Evolutionary conservation across 2,329 filamentous ascomycete species (phyloP), one percentile per base, ranked within the genome.

Genomic region (Arachnopeziza araneosa): DNA sequence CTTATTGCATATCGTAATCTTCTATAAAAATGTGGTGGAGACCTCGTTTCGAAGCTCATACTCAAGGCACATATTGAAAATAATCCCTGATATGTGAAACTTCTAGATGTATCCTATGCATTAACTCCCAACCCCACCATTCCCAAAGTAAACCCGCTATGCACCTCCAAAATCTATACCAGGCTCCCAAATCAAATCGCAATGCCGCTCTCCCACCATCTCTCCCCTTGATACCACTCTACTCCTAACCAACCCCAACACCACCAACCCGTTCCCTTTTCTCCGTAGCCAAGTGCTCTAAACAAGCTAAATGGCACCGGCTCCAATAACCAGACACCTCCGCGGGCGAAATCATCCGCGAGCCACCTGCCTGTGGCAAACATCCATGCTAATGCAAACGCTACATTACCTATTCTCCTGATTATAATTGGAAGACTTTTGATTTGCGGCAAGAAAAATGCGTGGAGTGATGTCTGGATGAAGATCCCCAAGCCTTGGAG

Each of bases 281-380:
- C 75, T 0, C 88, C 89, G 36, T 87, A 77, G 0, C 89, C 87
- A 19, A 93, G 36, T 1, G 80, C 83, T 24, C 91, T 79, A n/a
- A 92, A 70, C 0, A 81, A 70, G 57, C 90, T 96, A 9, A 93
- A 65, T 0, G 92, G 91, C n/a, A 96, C 75, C 0, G 91, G 91
- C 73, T 97, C 91, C 63, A 85, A 85, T 17, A 96, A 74, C 89
- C 90, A 96, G 0, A 96, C 69, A 0, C 90, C 91, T 0, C 85
- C 82, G 12, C 81, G 79, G 0, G 87, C 82, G 71, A 96, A 86
- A 69, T 97, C 93, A 70, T 96, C 85, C 12, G 85, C 78, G n/a
- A 96, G 79, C 44, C 86, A 72, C 50, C 78, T 78, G 0, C 82
- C 82, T 0, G 90, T 93, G 19, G 78, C 72, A 58, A 85, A 83